These are phyloP conservation scores for Oryza glumipatula DNA, from an alignment of 176 grass and related monocot species.

Conservation along the genomic window DNA sequence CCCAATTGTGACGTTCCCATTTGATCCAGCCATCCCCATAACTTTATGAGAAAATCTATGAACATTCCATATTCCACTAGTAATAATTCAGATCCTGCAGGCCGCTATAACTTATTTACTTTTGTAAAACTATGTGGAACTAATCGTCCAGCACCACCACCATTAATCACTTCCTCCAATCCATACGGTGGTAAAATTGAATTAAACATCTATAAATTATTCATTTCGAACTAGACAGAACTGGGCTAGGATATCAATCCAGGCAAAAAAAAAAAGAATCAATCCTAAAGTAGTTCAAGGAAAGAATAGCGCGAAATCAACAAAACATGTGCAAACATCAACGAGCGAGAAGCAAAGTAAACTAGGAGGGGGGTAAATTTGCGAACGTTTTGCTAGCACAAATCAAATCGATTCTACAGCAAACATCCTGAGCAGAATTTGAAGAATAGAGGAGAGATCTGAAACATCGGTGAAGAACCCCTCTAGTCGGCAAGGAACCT, in stretches of 20 bases:
- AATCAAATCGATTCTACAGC: slow-evolving; percentile 25
- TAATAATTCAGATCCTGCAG: slow-evolving; percentile 20
- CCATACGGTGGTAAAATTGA: background rate
- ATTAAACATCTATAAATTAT: background rate
- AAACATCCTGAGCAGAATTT: background rate
- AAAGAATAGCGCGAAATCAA: background rate
- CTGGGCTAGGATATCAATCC: background rate
- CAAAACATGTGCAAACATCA: slow-evolving; percentile 27
- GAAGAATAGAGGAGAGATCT: slow-evolving; percentile 14
- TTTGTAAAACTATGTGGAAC: background rate
- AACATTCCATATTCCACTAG: background rate
- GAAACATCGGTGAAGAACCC: background rate
- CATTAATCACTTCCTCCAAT: background rate
- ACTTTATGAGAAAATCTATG: slow-evolving; percentile 23
- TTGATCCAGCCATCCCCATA: background rate
- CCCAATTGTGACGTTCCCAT: background rate
- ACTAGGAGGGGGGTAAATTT: background rate
- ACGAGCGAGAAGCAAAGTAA: background rate
- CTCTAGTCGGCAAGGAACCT: slow-evolving; percentile 11
- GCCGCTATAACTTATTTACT: background rate
- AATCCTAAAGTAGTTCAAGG: background rate
- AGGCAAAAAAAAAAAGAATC: background rate
- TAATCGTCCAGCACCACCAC: background rate
- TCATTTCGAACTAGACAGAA: background rate
- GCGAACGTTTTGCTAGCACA: background rate